phyloP scores from a whole-genome alignment of 2,329 filamentous ascomycete species.

The Cryphonectria radicalis region DNA sequence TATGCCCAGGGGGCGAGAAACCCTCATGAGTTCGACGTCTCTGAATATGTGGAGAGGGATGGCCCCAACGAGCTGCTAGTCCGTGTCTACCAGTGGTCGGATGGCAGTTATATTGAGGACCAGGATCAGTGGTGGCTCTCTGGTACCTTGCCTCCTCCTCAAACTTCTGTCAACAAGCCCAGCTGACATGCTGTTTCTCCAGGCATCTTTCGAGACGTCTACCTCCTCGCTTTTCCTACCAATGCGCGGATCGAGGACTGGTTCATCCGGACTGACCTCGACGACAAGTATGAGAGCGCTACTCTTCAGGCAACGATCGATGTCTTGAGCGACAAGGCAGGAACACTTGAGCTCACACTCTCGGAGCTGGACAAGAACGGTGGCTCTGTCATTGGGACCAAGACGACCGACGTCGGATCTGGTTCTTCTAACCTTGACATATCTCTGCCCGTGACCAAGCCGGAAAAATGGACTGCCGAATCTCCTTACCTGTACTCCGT shows the following conservation, averaged over 20 bases:
- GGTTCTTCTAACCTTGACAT: constrained; percentile 44
- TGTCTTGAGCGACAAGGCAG: constrained; percentile 40
- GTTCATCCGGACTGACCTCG: constrained; percentile 58
- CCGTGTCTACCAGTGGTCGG: constrained; percentile 72
- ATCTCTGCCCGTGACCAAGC: constrained; percentile 52
- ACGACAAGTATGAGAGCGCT: constrained; percentile 54
- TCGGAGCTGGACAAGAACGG: constrained; percentile 44
- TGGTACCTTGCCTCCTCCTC: constrained; percentile 39
- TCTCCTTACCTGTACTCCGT: constrained; percentile 64
- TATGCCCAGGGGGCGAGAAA: constrained; percentile 73
- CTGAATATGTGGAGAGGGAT: constrained; percentile 46
- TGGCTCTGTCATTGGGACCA: constrained; percentile 38
- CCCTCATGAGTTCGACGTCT: constrained; percentile 71
- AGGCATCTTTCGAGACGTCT: constrained; percentile 70
- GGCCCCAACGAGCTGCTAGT: constrained; percentile 61
- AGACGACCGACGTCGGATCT: constrained; percentile 35
- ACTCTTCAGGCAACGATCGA: constrained; percentile 54
- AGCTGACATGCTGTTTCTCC: not conserved
- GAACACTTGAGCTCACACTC: constrained; percentile 48
- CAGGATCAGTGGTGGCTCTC: constrained; percentile 73
- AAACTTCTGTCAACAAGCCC: not conserved
- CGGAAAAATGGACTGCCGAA: constrained; percentile 71
- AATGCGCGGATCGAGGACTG: constrained; percentile 59
- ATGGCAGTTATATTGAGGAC: constrained; percentile 72
- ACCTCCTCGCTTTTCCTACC: constrained; percentile 60